phyloP scores from a whole-genome alignment of 495 filamentous ascomycete genomes.

The Entonaema liquescens region DNA sequence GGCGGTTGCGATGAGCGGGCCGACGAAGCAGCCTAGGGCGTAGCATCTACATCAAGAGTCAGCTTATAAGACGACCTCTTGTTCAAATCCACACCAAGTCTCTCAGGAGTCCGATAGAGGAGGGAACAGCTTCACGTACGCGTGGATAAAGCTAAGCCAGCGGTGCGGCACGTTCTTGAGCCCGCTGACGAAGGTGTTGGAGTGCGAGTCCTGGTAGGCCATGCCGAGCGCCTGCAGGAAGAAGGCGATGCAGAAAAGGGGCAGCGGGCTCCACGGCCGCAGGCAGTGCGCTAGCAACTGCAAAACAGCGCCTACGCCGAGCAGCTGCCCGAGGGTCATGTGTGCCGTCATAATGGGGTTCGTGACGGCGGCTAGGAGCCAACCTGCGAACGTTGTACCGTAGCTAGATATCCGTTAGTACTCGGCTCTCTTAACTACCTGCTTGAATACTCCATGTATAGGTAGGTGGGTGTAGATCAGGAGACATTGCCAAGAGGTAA shows the following conservation, averaged over 20 bases:
- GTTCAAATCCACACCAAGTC: too few species aligned
- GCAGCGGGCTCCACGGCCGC: slow-evolving; percentile 57
- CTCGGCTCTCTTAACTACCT: not conserved
- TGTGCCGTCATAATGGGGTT: slow-evolving; percentile 57
- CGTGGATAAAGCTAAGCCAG: slow-evolving; percentile 67
- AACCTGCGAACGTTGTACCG: slow-evolving; percentile 56
- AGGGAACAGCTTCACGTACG: slow-evolving; percentile 12
- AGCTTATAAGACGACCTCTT: not conserved
- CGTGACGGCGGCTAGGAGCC: slow-evolving; percentile 58
- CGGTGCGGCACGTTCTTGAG: slow-evolving; percentile 57
- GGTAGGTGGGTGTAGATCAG: not conserved
- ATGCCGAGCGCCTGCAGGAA: slow-evolving; percentile 59
- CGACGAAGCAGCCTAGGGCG: slow-evolving; percentile 60
- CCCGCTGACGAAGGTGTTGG: slow-evolving; percentile 60
- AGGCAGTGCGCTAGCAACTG: slow-evolving; percentile 58
- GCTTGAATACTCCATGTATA: not conserved
- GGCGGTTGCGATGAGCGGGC: slow-evolving; percentile 59
- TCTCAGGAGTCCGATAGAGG: too few species aligned
- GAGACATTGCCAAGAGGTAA: too few species aligned
- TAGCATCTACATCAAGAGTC: slow-evolving; percentile 47
- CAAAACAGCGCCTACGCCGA: slow-evolving; percentile 57
- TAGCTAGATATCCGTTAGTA: slow-evolving; percentile 37
- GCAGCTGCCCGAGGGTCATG: slow-evolving; percentile 56
- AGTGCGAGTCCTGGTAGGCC: slow-evolving; percentile 63
- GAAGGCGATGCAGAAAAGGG: slow-evolving; percentile 59